A percentile compares a stretch with the other conserved stretches of the same genome.
Evolutionary conservation across 805 yeast genomes (phyloP).

Genomic region (Candida fluviatilis): DNA sequence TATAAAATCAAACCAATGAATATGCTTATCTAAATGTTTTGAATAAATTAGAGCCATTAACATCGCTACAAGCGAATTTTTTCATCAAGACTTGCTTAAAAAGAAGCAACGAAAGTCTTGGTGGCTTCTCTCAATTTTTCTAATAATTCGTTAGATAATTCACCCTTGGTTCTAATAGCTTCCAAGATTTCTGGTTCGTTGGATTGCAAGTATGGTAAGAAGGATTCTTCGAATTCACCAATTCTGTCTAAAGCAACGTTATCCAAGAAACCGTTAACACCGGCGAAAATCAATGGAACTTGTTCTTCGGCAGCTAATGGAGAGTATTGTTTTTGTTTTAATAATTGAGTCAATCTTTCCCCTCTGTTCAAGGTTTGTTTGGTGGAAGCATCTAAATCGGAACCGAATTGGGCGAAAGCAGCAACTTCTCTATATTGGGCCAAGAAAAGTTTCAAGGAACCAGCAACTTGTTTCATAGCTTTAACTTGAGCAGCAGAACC

Average conservation of each 20-base stretch:
- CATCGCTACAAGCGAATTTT: constrained; percentile 6
- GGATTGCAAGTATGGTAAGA: constrained; percentile 87
- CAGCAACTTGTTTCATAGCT: constrained; percentile 99
- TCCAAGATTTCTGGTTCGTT: constrained; percentile 81
- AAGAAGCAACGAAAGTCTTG: constrained; percentile 88
- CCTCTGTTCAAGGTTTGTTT: constrained; percentile 99
- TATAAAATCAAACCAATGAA: constrained; percentile 2
- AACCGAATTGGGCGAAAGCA: constrained; percentile 99
- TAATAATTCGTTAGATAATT: constrained; percentile 81
- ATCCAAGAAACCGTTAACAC: constrained; percentile 99
- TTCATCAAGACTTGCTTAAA: constrained; percentile 33
- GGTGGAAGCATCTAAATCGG: constrained; percentile 99
- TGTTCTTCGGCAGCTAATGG: constrained; percentile 99
- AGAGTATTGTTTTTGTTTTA: constrained; percentile 95
- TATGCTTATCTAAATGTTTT: constrained; percentile 3
- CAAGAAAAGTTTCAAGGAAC: constrained; percentile 99
- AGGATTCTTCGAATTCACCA: constrained; percentile 87
- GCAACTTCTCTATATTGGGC: constrained; percentile 99
- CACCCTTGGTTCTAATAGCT: constrained; percentile 85
- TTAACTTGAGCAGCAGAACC: constrained; percentile 99
- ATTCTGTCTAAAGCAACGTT: constrained; percentile 77
- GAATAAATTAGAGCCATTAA: constrained; percentile 3
- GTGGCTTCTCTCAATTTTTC: constrained; percentile 87
- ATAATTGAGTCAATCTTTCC: constrained; percentile 99
- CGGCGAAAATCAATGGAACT: constrained; percentile 97